Base-by-base conservation (phyloP, 495 filamentous ascomycete species). In the Tuber umbilicatum region DNA sequence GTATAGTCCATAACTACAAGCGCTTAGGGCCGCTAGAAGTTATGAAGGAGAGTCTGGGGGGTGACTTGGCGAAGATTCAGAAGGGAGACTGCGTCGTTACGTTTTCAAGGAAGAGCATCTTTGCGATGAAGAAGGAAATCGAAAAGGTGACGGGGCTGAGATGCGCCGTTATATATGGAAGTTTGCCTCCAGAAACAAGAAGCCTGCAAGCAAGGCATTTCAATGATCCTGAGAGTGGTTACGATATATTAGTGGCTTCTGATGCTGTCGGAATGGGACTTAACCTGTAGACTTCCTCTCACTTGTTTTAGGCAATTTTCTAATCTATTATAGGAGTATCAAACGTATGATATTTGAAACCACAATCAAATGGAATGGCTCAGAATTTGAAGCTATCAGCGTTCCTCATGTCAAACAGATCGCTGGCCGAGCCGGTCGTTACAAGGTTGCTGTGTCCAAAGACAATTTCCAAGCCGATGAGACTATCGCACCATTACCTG, bases 201-300 rank as follows among this genome's bases (percentile, higher is more conserved):
- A 93, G 92, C 17, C 90, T 93, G 80, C 95, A 99, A 84, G 95
- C 95, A 10, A 87, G 86, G 38, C 87, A 97, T 3, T 99, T 99
- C 86, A 99, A 99, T 79, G 92, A 97, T 77, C 93, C 91, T 0
- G 85, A 95, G 81, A 98, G 92, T 83, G 94, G 97, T 50, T 99
- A 97, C 82, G 94, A 99, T 78, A 94, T 90, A 76, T 86, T 99
- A 6, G 93, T 94, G 39, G 95, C 95, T 23, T 97, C 93, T 78
- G 95, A 99, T 83, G 95, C 95, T 37, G 93, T 99, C 77, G 95
- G 95, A 37, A 99, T 99, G 95, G 95, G 95, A 1, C 84, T 99
- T 42, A 99, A 99, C 83, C 81, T 99, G 85, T 91, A 81, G 85
- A 86, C 85, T 40, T 42, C 71, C 37, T 73, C 41, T 14, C 40